Conservation (phyloP, 371 early-diverging fungal species). For the Mortierella sp. region DNA sequence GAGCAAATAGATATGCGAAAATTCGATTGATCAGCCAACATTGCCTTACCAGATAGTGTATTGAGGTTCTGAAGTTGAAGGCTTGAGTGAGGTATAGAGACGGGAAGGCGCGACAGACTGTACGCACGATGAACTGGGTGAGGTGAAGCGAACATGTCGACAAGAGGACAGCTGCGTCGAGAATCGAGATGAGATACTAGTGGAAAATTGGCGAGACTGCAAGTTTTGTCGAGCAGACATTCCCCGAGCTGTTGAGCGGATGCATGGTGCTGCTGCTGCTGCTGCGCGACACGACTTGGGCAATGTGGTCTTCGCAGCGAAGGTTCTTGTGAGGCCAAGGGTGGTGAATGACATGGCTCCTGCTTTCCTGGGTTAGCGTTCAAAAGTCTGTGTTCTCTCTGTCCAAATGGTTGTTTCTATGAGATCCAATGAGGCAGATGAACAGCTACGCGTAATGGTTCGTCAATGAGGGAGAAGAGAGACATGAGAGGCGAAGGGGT, state of each 20-base stretch:
- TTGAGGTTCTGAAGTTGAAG: conserved; percentile 18
- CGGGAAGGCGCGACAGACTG: conserved; percentile 4
- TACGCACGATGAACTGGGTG: too few species aligned
- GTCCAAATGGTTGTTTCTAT: too few species aligned
- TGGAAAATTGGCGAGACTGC: conserved; percentile 13
- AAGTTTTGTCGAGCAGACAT: neutral
- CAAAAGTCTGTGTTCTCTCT: too few species aligned
- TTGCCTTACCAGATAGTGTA: conserved; percentile 28
- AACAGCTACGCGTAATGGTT: too few species aligned
- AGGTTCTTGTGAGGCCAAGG: conserved; percentile 11
- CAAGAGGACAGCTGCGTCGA: neutral
- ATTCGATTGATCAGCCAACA: too few species aligned
- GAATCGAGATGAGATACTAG: neutral
- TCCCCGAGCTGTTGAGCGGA: neutral
- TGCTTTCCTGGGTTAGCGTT: too few species aligned
- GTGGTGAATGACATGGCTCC: too few species aligned
- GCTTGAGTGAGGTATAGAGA: conserved; percentile 3
- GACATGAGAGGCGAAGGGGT: too few species aligned
- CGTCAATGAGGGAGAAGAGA: too few species aligned
- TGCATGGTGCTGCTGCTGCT: too few species aligned
- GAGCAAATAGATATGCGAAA: neutral
- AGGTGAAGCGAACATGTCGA: neutral
- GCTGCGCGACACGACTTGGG: too few species aligned
- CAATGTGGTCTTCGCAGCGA: conserved; percentile 3
- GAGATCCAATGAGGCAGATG: too few species aligned